Base-by-base conservation (phyloP, 306 rosid species). In the Canavalia gladiata region DNA sequence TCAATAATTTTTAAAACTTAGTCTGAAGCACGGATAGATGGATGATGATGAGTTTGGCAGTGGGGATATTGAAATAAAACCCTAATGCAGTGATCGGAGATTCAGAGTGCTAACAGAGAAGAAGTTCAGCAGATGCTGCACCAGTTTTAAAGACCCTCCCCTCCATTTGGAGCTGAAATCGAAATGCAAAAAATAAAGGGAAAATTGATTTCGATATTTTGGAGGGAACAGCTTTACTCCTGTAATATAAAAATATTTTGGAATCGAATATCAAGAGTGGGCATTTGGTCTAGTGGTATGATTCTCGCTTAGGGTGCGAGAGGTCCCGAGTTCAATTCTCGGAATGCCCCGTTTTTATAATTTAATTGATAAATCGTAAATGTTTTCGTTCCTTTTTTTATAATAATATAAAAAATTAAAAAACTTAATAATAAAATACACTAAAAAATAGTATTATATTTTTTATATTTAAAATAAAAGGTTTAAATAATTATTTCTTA, bases 241-340 rank as follows among this genome's bases (percentile, higher is more conserved):
- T 18, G 0, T 18, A 18, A 18, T 18, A 18, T 18, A 0, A 18
- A 18, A 18, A 18, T 18, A 18, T 18, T 18, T 18, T 18, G 25
- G 25, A 18, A 18, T 18, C 0, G 0, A 18, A 18, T 18, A 37
- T 37, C 41, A 4, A 25, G 1, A 5, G 0, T 0, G 88, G 90
- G 87, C 88, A 89, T 82, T 89, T 89, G 90, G 90, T 89, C 86
- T 86, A 78, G 87, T 86, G 91, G 91, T 85, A 82, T 88, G 89
- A 85, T 88, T 85, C 89, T 88, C 88, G 89, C 88, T 88, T 86
- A 86, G 89, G 91, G 89, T 88, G 91, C 89, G 88, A 81, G 86
- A 86, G 91, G 88, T 88, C 86, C 87, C 88, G 86, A 88, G 89
- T 88, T 88, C 91, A 83, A 86, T 86, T 88, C 91, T 88, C 86